phyloP scores from a whole-genome alignment of 176 grass and related monocot genomes.

The Hordeum marinum region DNA sequence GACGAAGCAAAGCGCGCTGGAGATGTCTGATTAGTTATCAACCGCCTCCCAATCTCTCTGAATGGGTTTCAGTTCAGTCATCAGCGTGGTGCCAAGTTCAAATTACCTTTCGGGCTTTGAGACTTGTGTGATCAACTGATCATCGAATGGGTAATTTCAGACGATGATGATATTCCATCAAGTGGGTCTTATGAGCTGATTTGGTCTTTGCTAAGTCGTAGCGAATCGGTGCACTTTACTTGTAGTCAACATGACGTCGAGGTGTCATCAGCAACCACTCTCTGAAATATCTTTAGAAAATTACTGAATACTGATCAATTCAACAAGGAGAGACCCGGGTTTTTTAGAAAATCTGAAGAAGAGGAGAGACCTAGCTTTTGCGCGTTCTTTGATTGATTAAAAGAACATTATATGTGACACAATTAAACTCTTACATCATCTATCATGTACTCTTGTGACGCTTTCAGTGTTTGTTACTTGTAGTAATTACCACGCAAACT shows the following conservation, averaged over 20 bases:
- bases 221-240: conserved; percentile 7
- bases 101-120: neutral
- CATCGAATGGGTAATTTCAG: conserved; percentile 9
- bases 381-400: neutral
- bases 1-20: conserved; percentile 8
- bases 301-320: neutral
- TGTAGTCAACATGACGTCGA: neutral
- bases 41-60: neutral
- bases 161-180: neutral
- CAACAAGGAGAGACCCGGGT: neutral
- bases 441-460: neutral
- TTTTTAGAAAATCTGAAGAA: neutral
- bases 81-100: neutral
- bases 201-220: neutral
- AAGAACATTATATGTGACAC: neutral
- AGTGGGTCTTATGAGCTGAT: conserved; percentile 4
- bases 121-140: neutral
- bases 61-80: conserved; percentile 16
- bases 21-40: neutral
- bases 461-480: neutral
- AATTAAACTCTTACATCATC: too few species aligned
- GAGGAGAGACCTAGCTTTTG: neutral
- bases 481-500: neutral
- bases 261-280: neutral
- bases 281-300: neutral